These are phyloP conservation scores for Cyclocybe aegerita DNA, from an alignment of 768 basidiomycete genomes.

Conservation along the genomic window DNA sequence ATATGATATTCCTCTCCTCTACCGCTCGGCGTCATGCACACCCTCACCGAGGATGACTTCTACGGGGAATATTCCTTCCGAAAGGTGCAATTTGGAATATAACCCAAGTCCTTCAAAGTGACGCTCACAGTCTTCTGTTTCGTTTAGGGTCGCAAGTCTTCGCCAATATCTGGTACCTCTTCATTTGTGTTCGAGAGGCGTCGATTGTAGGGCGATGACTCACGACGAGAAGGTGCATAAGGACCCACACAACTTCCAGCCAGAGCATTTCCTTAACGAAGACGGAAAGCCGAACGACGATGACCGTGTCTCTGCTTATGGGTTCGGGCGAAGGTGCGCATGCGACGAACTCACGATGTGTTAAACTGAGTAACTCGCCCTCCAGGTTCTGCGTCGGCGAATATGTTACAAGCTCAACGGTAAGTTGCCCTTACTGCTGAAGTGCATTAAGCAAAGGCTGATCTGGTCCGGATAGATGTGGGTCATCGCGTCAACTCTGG, in stretches of 20 bases:
- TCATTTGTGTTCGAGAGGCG: not conserved
- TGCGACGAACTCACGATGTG: not conserved
- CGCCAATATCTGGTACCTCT: conserved; percentile 6
- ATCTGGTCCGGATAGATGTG: conserved; percentile 27
- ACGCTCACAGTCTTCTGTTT: too few species aligned
- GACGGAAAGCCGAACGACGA: conserved; percentile 17
- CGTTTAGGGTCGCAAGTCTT: conserved; percentile 20
- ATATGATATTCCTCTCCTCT: too few species aligned
- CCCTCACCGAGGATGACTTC: too few species aligned
- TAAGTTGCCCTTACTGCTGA: not conserved
- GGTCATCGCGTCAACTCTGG: conserved; percentile 29
- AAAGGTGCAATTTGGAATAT: too few species aligned
- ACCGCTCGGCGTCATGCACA: too few species aligned
- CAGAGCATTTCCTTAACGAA: conserved; percentile 23
- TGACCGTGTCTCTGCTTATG: conserved; percentile 23
- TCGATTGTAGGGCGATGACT: conserved; percentile 23
- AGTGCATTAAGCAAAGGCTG: conserved; percentile 4
- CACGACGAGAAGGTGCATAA: conserved; percentile 30
- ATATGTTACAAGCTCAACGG: conserved; percentile 11
- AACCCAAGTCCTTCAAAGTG: too few species aligned
- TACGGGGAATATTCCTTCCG: too few species aligned
- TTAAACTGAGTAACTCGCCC: not conserved
- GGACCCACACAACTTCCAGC: conserved; percentile 30
- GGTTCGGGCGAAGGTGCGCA: conserved; percentile 28
- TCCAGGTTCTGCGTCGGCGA: conserved; percentile 12